Conservation (phyloP, 2,329 filamentous ascomycete species). For the Xylariaceae sp. region DNA sequence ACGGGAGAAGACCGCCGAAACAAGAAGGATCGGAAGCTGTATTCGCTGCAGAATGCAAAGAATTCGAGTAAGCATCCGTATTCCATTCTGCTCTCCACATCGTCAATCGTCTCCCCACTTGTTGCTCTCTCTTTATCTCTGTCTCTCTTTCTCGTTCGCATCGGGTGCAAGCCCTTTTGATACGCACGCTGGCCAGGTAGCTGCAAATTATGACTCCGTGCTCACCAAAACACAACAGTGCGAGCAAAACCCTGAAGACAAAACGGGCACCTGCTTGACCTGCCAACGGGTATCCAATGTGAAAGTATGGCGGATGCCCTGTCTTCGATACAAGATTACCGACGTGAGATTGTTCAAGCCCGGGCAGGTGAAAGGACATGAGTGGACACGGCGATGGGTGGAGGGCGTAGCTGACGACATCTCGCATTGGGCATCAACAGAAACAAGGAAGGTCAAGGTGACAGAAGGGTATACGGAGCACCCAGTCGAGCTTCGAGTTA, state of each 20-base stretch:
- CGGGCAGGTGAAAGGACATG: constrained; percentile 51
- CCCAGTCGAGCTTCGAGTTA: constrained; percentile 45
- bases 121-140: not conserved
- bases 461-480: constrained; percentile 50
- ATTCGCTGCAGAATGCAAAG: constrained; percentile 58
- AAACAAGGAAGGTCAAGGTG: constrained; percentile 45
- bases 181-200: no score
- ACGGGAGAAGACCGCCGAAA: constrained; percentile 50
- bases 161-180: no score
- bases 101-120: not conserved
- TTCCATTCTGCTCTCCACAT: not conserved
- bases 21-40: constrained; percentile 53
- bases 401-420: constrained; percentile 52
- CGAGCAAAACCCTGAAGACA: constrained; percentile 43
- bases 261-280: constrained; percentile 44
- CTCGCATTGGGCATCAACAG: constrained; percentile 48
- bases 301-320: constrained; percentile 51
- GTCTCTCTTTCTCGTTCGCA: no score
- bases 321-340: constrained; percentile 55
- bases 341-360: constrained; percentile 55
- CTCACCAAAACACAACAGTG: constrained; percentile 45
- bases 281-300: constrained; percentile 47
- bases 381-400: constrained; percentile 56
- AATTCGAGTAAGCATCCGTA: constrained; percentile 46
- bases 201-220: no score